phyloP scores from a whole-genome alignment of 805 yeast genomes.

The Kazachstania kunashirensis region DNA sequence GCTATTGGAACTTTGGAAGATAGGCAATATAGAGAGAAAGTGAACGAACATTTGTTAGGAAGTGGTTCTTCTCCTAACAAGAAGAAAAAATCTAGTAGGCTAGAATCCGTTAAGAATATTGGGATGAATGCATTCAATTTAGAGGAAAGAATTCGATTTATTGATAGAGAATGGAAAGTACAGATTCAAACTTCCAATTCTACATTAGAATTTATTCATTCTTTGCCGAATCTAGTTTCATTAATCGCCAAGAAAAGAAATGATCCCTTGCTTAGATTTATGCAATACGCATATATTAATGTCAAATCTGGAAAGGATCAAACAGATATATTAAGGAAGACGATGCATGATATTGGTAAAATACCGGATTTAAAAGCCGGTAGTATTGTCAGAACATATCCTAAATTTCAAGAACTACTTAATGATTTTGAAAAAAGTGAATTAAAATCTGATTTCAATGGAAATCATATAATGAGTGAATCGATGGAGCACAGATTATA shows the following conservation, averaged over 20 bases:
- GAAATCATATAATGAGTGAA: conserved; percentile 40
- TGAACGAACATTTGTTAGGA: conserved; percentile 24
- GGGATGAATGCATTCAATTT: conserved; percentile 26
- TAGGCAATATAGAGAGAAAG: conserved; percentile 34
- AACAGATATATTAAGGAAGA: conserved; percentile 38
- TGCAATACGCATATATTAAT: conserved; percentile 46
- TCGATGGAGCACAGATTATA: conserved; percentile 41
- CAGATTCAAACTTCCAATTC: conserved; percentile 37
- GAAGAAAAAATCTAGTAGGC: conserved; percentile 6
- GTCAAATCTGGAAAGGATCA: conserved; percentile 45
- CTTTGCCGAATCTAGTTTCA: conserved; percentile 50
- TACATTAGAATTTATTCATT: conserved; percentile 38
- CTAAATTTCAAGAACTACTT: conserved; percentile 29
- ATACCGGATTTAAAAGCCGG: conserved; percentile 47
- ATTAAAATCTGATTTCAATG: conserved; percentile 35
- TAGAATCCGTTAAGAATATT: conserved; percentile 11
- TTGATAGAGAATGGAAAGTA: conserved; percentile 39
- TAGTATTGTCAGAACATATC: conserved; percentile 34
- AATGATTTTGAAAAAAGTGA: conserved; percentile 26
- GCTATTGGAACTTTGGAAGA: conserved; percentile 39
- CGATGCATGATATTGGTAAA: conserved; percentile 46
- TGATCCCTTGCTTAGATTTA: conserved; percentile 47
- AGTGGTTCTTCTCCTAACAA: neutral
- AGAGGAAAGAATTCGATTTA: conserved; percentile 33
- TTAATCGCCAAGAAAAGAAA: conserved; percentile 44